Percentiles rank a stretch among this genome's conserved stretches.
These are phyloP conservation scores for Pouteria glomerata DNA, from an alignment of 148 eudicot genomes.

Conservation along the genomic window DNA sequence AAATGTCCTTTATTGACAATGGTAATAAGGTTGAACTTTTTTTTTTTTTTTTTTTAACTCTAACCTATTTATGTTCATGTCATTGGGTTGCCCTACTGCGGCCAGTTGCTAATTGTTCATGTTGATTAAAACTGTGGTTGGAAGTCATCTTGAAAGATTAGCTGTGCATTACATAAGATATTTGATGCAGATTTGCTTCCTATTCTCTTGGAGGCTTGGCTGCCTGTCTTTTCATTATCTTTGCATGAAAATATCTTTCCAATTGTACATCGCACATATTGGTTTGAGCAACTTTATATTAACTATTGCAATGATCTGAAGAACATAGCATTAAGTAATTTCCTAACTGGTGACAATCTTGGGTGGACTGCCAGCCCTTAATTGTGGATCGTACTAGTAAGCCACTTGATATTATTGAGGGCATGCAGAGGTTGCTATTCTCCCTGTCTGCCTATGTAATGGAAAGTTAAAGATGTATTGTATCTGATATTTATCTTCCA, in stretches of 20 bases:
- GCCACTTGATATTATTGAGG: neutral
- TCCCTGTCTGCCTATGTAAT: neutral
- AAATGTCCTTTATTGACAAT: neutral
- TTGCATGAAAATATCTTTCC: neutral
- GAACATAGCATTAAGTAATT: neutral
- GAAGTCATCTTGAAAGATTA: neutral
- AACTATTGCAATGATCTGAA: neutral
- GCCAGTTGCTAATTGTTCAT: neutral
- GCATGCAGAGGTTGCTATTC: neutral
- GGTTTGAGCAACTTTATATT: neutral
- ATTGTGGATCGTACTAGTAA: neutral
- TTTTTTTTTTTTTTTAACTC: neutral
- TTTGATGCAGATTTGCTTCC: neutral
- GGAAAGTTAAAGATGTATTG: neutral
- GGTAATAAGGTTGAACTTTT: neutral
- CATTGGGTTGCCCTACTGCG: neutral
- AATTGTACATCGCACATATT: neutral
- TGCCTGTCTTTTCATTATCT: neutral
- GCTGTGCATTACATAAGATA: neutral
- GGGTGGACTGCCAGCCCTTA: neutral
- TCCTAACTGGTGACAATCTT: neutral
- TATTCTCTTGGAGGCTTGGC: neutral
- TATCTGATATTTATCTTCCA: slow-evolving; percentile 1
- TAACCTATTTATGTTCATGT: neutral
- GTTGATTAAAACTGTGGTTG: neutral